A percentile compares a stretch with the other conserved stretches of the same genome.
Conservation (phyloP, 352 stramenopile genomes). For the Blastocystis sp. region DNA sequence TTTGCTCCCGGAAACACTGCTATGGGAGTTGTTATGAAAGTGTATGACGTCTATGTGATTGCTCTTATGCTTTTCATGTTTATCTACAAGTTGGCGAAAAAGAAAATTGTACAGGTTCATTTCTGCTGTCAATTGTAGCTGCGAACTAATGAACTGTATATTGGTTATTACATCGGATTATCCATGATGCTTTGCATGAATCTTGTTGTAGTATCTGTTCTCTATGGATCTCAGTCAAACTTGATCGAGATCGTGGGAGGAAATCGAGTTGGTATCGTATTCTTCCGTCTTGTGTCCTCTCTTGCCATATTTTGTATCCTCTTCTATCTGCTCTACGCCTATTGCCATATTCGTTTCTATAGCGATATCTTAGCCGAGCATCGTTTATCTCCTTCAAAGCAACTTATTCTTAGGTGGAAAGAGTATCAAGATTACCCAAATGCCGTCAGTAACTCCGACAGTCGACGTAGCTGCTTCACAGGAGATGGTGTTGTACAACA, state of each 20-base stretch:
- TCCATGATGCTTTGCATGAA: slow-evolving; percentile 45
- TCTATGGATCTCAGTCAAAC: slow-evolving; percentile 50
- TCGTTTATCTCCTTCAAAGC: not conserved
- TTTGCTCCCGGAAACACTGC: not conserved
- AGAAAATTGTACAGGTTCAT: not conserved
- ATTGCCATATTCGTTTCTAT: slow-evolving; percentile 15
- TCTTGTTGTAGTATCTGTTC: slow-evolving; percentile 17
- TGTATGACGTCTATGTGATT: slow-evolving; percentile 31
- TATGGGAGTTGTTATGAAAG: slow-evolving; percentile 45
- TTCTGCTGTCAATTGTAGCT: not conserved
- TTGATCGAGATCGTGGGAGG: slow-evolving; percentile 39
- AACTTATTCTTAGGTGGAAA: not conserved
- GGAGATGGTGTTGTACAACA: slow-evolving; percentile 24
- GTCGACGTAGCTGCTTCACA: not conserved
- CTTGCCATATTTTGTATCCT: slow-evolving; percentile 16
- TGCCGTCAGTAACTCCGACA: not conserved
- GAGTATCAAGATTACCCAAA: not conserved
- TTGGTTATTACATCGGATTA: slow-evolving; percentile 38
- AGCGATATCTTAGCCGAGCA: slow-evolving; percentile 41
- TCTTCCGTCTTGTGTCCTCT: slow-evolving; percentile 16
- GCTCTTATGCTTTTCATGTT: not conserved
- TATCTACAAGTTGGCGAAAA: slow-evolving; percentile 16
- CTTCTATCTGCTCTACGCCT: slow-evolving; percentile 25
- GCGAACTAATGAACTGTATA: slow-evolving; percentile 25
- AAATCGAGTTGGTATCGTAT: not conserved